Conservation (phyloP, 108 stramenopile genomes). For the Skeletonema potamos region DNA sequence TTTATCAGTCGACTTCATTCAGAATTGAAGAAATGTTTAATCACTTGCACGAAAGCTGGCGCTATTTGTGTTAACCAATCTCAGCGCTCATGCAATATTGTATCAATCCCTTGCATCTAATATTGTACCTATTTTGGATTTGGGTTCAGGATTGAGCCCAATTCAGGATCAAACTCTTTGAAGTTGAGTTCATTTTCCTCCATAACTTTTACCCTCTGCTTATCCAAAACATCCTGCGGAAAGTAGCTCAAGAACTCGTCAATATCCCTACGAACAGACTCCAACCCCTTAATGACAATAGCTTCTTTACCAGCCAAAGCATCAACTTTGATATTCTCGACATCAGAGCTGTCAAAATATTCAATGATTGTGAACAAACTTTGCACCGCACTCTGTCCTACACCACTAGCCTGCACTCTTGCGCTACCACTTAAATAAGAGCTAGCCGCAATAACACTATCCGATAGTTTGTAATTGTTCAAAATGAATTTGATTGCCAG, state of each 20-base stretch:
- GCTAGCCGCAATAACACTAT: slow-evolving; percentile 70
- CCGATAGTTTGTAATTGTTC: slow-evolving; percentile 77
- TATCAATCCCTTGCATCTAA: neutral
- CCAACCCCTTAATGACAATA: slow-evolving; percentile 71
- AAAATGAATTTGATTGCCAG: slow-evolving; percentile 87
- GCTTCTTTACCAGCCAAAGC: slow-evolving; percentile 68
- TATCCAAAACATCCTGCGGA: slow-evolving; percentile 56
- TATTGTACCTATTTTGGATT: slow-evolving; percentile 29
- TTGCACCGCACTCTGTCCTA: slow-evolving; percentile 69
- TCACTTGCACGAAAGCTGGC: neutral
- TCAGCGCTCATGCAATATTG: neutral
- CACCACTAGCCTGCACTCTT: slow-evolving; percentile 58
- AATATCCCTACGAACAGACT: slow-evolving; percentile 56
- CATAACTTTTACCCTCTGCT: slow-evolving; percentile 48
- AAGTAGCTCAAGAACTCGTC: slow-evolving; percentile 81
- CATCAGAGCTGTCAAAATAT: slow-evolving; percentile 86
- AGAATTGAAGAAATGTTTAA: neutral
- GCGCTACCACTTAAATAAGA: slow-evolving; percentile 55
- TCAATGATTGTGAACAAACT: slow-evolving; percentile 83
- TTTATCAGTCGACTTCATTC: neutral
- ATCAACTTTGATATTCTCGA: slow-evolving; percentile 79
- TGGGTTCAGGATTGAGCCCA: slow-evolving; percentile 77
- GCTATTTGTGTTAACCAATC: neutral
- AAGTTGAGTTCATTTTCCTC: slow-evolving; percentile 82
- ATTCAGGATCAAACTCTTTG: slow-evolving; percentile 72